phyloP scores from a whole-genome alignment of 2,329 filamentous ascomycete species.

The Seiridium unicorne region DNA sequence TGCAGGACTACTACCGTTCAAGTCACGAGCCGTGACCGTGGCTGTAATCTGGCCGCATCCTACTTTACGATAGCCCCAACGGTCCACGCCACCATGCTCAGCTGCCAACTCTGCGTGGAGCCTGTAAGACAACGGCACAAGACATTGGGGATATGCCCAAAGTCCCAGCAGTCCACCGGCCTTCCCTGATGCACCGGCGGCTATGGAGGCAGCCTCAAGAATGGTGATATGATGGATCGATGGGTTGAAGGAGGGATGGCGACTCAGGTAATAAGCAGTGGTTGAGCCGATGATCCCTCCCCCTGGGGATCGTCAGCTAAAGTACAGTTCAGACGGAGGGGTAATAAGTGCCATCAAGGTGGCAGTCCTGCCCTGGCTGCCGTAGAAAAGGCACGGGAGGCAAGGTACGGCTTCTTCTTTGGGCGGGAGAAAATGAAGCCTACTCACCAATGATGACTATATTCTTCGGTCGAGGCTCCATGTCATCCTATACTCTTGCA shows the following conservation, averaged over 20 bases:
- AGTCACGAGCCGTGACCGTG: slow-evolving; percentile 27
- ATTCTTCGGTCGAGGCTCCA: slow-evolving; percentile 10
- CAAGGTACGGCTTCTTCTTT: not conserved
- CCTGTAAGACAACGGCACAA: slow-evolving; percentile 83
- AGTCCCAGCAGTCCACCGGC: slow-evolving; percentile 86
- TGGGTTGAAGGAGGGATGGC: slow-evolving; percentile 78
- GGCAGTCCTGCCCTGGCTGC: too few species aligned
- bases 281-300: slow-evolving; percentile 92
- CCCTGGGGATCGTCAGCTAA: slow-evolving; percentile 46
- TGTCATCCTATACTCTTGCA: not conserved
- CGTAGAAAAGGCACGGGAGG: too few species aligned
- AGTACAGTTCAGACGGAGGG: not conserved
- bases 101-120: slow-evolving; percentile 82
- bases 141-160: slow-evolving; percentile 84
- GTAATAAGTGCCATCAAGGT: too few species aligned
- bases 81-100: slow-evolving; percentile 72
- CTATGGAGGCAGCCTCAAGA: slow-evolving; percentile 81
- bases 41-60: slow-evolving; percentile 63
- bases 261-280: slow-evolving; percentile 86
- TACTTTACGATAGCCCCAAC: slow-evolving; percentile 85
- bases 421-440: not conserved
- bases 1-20: slow-evolving; percentile 29
- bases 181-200: slow-evolving; percentile 91
- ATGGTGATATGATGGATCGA: slow-evolving; percentile 76
- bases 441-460: slow-evolving; percentile 31